These are phyloP conservation scores for Plasmodium gonderi DNA, from an alignment of 169 alveolate species.

Conservation along the genomic window DNA sequence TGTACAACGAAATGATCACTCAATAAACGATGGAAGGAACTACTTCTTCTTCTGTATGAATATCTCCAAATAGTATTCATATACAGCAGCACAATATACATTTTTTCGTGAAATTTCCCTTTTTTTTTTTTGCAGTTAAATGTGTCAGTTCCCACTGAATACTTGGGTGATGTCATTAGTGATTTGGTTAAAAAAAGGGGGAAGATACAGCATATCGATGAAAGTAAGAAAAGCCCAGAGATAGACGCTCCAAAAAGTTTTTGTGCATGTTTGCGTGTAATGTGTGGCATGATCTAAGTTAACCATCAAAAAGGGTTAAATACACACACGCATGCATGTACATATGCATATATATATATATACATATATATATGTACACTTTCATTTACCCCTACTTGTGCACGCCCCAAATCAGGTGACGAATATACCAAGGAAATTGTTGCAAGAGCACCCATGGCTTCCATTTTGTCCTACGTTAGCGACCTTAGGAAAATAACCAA, in stretches of 20 bases:
- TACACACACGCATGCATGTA: not conserved
- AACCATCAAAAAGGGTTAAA: not conserved
- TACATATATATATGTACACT: not conserved
- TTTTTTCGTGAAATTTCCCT: not conserved
- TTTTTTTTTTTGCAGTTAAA: constrained; percentile 47
- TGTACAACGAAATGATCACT: constrained; percentile 39
- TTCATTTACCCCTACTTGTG: not conserved
- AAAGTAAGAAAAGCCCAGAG: constrained; percentile 34
- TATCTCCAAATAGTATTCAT: not conserved
- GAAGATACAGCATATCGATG: constrained; percentile 69
- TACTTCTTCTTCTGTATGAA: not conserved
- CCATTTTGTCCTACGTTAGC: constrained; percentile 72
- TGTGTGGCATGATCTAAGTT: not conserved
- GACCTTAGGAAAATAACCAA: constrained; percentile 72
- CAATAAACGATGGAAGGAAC: not conserved
- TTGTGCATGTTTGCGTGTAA: not conserved
- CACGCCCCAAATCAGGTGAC: constrained; percentile 33
- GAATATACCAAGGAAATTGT: constrained; percentile 59
- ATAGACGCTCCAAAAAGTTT: not conserved
- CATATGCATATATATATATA: not conserved
- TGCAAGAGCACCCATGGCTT: constrained; percentile 75
- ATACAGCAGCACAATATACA: not conserved
- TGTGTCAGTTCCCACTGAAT: constrained; percentile 87
- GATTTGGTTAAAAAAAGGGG: constrained; percentile 87
- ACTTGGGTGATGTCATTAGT: constrained; percentile 85